Evolutionary conservation across 1,284 basidiomycete genomes (phyloP).

Genomic region (Prillingera fragicola): DNA sequence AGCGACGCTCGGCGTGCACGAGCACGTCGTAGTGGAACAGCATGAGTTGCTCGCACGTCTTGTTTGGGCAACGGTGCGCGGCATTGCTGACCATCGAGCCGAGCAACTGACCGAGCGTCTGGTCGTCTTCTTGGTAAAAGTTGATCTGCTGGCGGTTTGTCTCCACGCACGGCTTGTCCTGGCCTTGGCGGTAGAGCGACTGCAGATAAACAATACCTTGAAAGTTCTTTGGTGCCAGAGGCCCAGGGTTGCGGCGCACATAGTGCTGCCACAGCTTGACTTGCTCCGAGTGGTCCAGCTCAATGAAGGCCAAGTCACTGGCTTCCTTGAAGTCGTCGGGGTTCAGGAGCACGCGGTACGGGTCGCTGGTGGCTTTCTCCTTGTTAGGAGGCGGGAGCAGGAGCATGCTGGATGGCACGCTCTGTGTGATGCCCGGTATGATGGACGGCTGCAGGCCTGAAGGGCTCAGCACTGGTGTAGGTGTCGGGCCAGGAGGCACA

Average conservation of each 20-base stretch:
- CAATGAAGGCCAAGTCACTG: constrained; percentile 63
- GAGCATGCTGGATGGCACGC: too few relatives aligned
- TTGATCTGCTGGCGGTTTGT: constrained; percentile 62
- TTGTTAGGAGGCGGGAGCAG: too few relatives aligned
- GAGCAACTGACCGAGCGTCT: constrained; percentile 86
- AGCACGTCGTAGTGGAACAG: constrained; percentile 81
- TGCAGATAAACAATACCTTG: constrained; percentile 64
- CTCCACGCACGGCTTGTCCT: constrained; percentile 50
- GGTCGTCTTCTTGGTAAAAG: constrained; percentile 90
- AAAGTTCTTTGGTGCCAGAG: constrained; percentile 86
- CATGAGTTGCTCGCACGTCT: constrained; percentile 73
- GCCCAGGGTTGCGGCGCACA: constrained; percentile 69
- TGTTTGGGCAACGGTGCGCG: constrained; percentile 65
- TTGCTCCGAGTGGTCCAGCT: constrained; percentile 76
- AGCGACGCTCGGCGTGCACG: constrained; percentile 78
- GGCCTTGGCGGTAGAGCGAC: constrained; percentile 43
- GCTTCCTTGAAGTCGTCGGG: constrained; percentile 59
- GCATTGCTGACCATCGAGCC: constrained; percentile 67
- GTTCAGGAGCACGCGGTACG: constrained; percentile 36
- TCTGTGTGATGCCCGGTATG: too few relatives aligned
- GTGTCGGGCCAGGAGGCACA: too few relatives aligned
- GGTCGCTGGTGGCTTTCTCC: constrained; percentile 30
- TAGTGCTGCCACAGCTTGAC: constrained; percentile 90
- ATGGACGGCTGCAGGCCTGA: too few relatives aligned
- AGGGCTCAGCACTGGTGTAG: too few relatives aligned